Conservation (phyloP, 139 green algal genomes). For the Closterium sp. region DNA sequence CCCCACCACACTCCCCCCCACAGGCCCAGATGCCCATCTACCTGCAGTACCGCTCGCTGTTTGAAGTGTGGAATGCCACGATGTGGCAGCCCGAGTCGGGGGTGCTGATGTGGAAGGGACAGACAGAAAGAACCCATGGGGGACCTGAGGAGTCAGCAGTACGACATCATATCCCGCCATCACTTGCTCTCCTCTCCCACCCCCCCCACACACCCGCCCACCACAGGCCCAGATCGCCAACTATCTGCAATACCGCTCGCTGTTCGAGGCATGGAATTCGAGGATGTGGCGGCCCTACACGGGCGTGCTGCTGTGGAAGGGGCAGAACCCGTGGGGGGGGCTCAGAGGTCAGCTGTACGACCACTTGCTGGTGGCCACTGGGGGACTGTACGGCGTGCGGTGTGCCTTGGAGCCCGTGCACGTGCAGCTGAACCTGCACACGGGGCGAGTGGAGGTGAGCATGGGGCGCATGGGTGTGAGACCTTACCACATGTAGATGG, state of each 20-base stretch:
- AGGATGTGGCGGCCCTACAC: slow-evolving; percentile 45
- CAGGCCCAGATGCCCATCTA: slow-evolving; percentile 50
- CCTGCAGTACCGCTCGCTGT: slow-evolving; percentile 42
- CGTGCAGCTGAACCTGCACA: slow-evolving; percentile 42
- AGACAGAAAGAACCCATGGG: too few relatives aligned
- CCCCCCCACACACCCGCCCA: too few relatives aligned
- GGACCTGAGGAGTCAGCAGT: too few relatives aligned
- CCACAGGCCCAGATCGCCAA: slow-evolving; percentile 55
- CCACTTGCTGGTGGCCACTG: slow-evolving; percentile 21
- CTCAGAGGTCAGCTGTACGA: slow-evolving; percentile 53
- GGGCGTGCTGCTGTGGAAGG: slow-evolving; percentile 56
- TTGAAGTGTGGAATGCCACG: background rate
- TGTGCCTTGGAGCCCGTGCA: slow-evolving; percentile 33
- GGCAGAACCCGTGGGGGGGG: slow-evolving; percentile 51
- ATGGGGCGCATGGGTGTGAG: background rate
- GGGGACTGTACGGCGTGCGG: slow-evolving; percentile 20
- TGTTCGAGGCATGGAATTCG: slow-evolving; percentile 42
- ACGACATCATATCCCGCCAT: background rate
- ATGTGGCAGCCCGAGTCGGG: slow-evolving; percentile 45
- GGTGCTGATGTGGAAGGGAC: slow-evolving; percentile 18
- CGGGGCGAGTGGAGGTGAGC: slow-evolving; percentile 25
- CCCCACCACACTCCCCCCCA: too few relatives aligned
- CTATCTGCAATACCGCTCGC: slow-evolving; percentile 53
- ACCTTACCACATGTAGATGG: background rate
- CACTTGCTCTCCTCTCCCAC: slow-evolving; percentile 47